Evolutionary conservation across 495 filamentous ascomycete genomes (phyloP).

Genomic region (Rhypophila decipiens): DNA sequence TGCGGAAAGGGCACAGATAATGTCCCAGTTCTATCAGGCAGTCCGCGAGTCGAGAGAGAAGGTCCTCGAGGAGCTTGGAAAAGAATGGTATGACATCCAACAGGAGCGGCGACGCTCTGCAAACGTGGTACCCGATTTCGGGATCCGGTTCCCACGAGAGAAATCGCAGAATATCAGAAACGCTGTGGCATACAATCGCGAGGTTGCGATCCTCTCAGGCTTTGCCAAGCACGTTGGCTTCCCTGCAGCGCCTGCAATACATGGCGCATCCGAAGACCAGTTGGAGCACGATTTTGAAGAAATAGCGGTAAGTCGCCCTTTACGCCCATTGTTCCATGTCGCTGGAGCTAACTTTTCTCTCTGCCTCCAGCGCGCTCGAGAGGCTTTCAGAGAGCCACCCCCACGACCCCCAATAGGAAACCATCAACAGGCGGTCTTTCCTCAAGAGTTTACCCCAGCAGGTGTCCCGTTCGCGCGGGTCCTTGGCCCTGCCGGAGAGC

Average conservation of each 20-base stretch:
- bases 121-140: slow-evolving; percentile 72
- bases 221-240: slow-evolving; percentile 93
- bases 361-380: slow-evolving; percentile 25
- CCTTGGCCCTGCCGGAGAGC: slow-evolving; percentile 65
- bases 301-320: slow-evolving; percentile 68
- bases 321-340: neutral
- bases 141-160: slow-evolving; percentile 63
- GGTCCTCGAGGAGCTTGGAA: slow-evolving; percentile 70
- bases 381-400: slow-evolving; percentile 19
- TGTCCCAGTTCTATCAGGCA: slow-evolving; percentile 80
- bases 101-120: slow-evolving; percentile 81
- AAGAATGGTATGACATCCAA: slow-evolving; percentile 85
- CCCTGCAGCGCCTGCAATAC: slow-evolving; percentile 83
- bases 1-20: slow-evolving; percentile 73
- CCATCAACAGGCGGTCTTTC: slow-evolving; percentile 14
- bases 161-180: slow-evolving; percentile 66
- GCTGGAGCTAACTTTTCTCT: neutral
- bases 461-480: slow-evolving; percentile 31
- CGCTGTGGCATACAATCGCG: slow-evolving; percentile 84
- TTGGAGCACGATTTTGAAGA: slow-evolving; percentile 80
- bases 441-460: slow-evolving; percentile 20
- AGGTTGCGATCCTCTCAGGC: slow-evolving; percentile 84
- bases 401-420: neutral
- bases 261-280: slow-evolving; percentile 62
- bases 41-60: slow-evolving; percentile 74